Evolutionary conservation across 148 eudicot genomes (phyloP), one percentile per base, ranked within the genome.

Genomic region (Camellia lanceoleosa): DNA sequence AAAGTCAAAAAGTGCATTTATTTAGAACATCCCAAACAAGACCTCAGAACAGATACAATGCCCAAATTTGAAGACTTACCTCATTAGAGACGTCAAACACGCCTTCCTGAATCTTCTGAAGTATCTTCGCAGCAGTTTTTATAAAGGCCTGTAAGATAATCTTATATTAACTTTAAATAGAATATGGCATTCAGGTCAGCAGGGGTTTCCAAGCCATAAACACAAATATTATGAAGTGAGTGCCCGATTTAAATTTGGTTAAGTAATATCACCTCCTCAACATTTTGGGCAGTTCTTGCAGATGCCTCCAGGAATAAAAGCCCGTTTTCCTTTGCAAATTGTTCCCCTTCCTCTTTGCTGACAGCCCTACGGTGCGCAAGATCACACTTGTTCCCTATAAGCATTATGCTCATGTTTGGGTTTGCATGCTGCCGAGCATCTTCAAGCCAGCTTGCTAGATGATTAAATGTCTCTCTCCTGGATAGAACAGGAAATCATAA

Each of bases 371-470:
- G 82, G 71, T 92, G 93, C 8, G 91, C 81, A 81, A 92, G 91
- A 80, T 92, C 97, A 82, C 82, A 81, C 80, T 92, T 92, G 73
- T 92, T 92, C 18, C 91, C 97, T 11, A 92, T 84, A 79, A 92
- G 93, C 87, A 90, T 92, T 76, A 92, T 88, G 41, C 92, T 84
- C 97, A 92, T 92, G 86, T 90, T 89, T 61, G 92, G 89, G 77
- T 89, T 92, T 62, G 92, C 97, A 86, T 90, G 97, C 82, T 90
- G 92, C 61, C 88, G 87, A 16, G 94, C 97, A 89, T 92, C 97
- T 79, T 92, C 97, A 63, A 92, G 90, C 94, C 93, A 92, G 76
- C 89, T 87, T 13, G 89, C 91, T 4, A 92, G 85, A 88, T 92
- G 93, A 80, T 90, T 92, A 69, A 92, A 92, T 46, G 94, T 90